Conservation (phyloP, 306 rosid species). For the Hylodesmum podocarpum region DNA sequence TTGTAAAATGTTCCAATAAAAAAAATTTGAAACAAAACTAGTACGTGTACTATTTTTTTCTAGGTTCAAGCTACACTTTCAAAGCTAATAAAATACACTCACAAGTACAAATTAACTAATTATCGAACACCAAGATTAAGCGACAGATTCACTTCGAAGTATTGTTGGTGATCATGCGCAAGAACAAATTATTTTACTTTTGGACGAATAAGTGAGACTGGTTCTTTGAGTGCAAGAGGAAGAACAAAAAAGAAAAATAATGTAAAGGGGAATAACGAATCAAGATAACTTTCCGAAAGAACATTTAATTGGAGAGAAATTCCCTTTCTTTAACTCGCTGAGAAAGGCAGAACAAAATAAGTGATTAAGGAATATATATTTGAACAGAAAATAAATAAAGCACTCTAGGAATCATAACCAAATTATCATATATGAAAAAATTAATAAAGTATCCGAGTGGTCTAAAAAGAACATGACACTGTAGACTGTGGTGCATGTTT, state of each 20-base stretch:
- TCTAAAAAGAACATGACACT: not conserved
- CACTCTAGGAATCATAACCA: constrained; percentile 3
- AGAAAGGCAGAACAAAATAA: not conserved
- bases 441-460: not conserved
- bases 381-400: not conserved
- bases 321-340: not conserved
- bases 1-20: no score
- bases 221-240: constrained; percentile 23
- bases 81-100: not conserved
- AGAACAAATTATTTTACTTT: not conserved
- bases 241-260: not conserved
- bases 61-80: not conserved
- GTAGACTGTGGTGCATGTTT: not conserved
- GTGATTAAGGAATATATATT: not conserved
- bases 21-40: no score
- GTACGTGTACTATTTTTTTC: not conserved
- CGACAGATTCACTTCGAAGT: not conserved
- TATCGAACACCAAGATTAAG: not conserved
- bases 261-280: not conserved
- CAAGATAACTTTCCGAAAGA: constrained; percentile 33
- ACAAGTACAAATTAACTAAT: not conserved
- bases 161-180: not conserved
- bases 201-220: not conserved
- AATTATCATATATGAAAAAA: not conserved
- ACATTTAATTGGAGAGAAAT: not conserved